These are phyloP conservation scores for Gnaphalium uliginosum DNA, from an alignment of 129 eudicot species.

Conservation along the genomic window DNA sequence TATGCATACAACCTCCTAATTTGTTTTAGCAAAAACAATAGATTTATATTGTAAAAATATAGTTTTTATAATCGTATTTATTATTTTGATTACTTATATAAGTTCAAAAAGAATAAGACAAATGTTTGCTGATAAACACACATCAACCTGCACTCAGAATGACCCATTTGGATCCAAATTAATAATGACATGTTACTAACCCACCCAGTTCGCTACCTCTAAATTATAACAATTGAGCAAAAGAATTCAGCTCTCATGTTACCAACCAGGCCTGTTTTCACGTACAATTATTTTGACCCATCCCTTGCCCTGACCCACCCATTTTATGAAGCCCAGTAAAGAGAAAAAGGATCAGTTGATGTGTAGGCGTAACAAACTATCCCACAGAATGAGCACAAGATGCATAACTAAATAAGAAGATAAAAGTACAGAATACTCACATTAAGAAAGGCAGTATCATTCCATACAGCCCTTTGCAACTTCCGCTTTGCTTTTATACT, in stretches of 20 bases:
- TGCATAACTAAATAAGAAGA: not conserved
- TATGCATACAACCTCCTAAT: not conserved
- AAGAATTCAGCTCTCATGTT: not conserved
- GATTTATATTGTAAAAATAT: too few species aligned
- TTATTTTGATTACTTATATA: not conserved
- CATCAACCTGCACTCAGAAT: not conserved
- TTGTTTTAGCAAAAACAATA: too few species aligned
- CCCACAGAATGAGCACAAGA: not conserved
- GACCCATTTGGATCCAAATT: not conserved
- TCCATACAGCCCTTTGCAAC: constrained; percentile 90
- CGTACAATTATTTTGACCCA: too few species aligned
- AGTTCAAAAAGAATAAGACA: not conserved
- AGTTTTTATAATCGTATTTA: too few species aligned
- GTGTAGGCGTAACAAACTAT: not conserved
- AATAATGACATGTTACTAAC: not conserved
- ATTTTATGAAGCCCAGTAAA: not conserved
- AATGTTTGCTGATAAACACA: not conserved
- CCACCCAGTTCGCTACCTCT: not conserved
- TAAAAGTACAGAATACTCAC: constrained; percentile 46
- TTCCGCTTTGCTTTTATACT: constrained; percentile 59
- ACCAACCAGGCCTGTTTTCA: not conserved
- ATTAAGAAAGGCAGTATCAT: constrained; percentile 81
- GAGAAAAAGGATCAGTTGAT: not conserved
- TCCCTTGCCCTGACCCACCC: too few species aligned
- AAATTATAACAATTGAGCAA: not conserved